A percentile compares a stretch with the other conserved stretches of the same genome.
phyloP scores from a whole-genome alignment of 2,329 filamentous ascomycete species.

The Ophiostoma montium region DNA sequence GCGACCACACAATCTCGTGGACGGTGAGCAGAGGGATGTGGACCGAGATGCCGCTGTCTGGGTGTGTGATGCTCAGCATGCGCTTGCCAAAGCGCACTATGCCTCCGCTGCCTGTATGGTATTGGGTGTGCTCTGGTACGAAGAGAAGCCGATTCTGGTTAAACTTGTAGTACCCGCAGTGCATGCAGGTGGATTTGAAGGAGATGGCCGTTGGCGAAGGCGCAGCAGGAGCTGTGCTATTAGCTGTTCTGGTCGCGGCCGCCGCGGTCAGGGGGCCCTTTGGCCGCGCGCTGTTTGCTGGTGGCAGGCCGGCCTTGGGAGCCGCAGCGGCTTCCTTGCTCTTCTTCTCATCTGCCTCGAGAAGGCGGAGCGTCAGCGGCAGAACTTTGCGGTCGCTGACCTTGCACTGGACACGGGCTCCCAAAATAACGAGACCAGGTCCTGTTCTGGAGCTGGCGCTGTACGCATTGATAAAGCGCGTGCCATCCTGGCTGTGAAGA shows the following conservation, averaged over 20 bases:
- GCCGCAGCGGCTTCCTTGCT: background rate
- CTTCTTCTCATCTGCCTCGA: conserved; percentile 10
- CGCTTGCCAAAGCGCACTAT: conserved; percentile 29
- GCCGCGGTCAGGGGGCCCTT: no score
- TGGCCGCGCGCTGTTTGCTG: background rate
- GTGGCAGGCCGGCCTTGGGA: background rate
- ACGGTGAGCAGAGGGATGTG: conserved; percentile 37
- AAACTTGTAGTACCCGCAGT: conserved; percentile 34
- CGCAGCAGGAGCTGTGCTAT: background rate
- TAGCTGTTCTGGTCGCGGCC: no score
- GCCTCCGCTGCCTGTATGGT: conserved; percentile 17
- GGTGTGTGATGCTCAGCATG: conserved; percentile 24
- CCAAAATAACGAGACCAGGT: conserved; percentile 18
- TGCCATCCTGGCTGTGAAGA: conserved; percentile 24
- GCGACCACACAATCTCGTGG: conserved; percentile 27
- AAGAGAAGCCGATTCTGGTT: conserved; percentile 25
- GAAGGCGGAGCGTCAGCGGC: conserved; percentile 11
- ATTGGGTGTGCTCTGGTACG: conserved; percentile 25
- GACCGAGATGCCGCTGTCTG: conserved; percentile 22
- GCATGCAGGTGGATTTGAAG: conserved; percentile 11
- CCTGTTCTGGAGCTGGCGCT: conserved; percentile 9
- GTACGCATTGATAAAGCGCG: conserved; percentile 27
- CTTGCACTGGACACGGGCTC: conserved; percentile 19
- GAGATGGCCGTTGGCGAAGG: conserved; percentile 1
- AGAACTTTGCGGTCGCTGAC: conserved; percentile 11